These are phyloP conservation scores for Sarocladiaceae sp. DNA, from an alignment of 2,329 filamentous ascomycete genomes.

Conservation along the genomic window DNA sequence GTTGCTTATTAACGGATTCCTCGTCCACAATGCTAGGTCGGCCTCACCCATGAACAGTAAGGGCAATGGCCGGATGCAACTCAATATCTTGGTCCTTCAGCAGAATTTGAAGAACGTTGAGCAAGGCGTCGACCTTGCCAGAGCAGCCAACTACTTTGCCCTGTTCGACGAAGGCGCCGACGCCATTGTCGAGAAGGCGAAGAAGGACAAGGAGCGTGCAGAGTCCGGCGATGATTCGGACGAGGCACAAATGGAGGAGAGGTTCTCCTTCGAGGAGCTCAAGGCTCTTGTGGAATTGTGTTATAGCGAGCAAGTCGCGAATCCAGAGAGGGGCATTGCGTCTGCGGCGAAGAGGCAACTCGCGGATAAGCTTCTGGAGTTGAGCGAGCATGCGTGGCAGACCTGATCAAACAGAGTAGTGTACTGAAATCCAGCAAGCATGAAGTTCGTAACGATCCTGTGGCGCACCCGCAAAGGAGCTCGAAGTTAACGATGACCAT, in stretches of 20 bases:
- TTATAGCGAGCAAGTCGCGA: constrained; percentile 63
- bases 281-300: constrained; percentile 63
- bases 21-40: constrained; percentile 66
- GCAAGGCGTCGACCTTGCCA: constrained; percentile 58
- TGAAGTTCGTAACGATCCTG: background rate
- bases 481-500: too few species aligned
- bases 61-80: constrained; percentile 81
- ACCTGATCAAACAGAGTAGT: constrained; percentile 16
- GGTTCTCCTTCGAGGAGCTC: constrained; percentile 62
- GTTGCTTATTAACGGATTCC: constrained; percentile 71
- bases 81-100: constrained; percentile 92
- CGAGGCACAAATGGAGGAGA: constrained; percentile 27
- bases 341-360: constrained; percentile 64
- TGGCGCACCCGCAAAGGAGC: too few species aligned
- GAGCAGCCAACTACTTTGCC: constrained; percentile 64
- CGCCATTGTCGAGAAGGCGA: constrained; percentile 59
- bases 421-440: background rate
- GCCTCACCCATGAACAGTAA: constrained; percentile 80
- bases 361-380: constrained; percentile 63
- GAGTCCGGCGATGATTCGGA: constrained; percentile 29
- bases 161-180: constrained; percentile 65
- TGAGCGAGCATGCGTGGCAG: constrained; percentile 73
- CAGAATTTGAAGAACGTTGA: constrained; percentile 96
- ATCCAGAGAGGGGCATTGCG: constrained; percentile 63
- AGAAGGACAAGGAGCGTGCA: constrained; percentile 30